Conservation (phyloP, 768 basidiomycete species). For the Tremella yokohamensis region DNA sequence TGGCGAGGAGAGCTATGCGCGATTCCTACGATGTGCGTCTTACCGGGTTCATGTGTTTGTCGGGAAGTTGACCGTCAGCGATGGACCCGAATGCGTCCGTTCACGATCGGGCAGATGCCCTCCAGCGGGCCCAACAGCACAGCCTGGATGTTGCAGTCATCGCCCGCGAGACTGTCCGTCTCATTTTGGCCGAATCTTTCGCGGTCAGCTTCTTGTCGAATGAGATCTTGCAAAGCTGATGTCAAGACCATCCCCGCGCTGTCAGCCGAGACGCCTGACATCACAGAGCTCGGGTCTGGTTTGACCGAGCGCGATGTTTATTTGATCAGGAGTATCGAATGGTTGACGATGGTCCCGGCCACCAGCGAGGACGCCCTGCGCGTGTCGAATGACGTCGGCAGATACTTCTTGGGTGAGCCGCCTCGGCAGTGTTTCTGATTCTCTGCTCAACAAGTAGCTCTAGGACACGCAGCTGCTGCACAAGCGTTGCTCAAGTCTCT, state of each 20-base stretch:
- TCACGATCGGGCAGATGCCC: slow-evolving; percentile 64
- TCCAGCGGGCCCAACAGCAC: slow-evolving; percentile 74
- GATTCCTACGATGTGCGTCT: slow-evolving; percentile 65
- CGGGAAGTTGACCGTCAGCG: slow-evolving; percentile 24
- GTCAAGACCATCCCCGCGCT: slow-evolving; percentile 38
- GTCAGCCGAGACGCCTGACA: slow-evolving; percentile 41
- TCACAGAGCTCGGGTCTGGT: slow-evolving; percentile 32
- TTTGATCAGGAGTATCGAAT: slow-evolving; percentile 83
- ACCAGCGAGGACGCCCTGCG: slow-evolving; percentile 76
- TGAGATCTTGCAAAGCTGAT: background rate
- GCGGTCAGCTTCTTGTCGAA: slow-evolving; percentile 35
- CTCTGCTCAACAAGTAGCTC: slow-evolving; percentile 54
- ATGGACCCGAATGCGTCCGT: slow-evolving; percentile 52
- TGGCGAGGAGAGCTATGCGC: slow-evolving; percentile 84
- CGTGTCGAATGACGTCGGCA: slow-evolving; percentile 80
- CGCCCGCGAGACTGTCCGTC: slow-evolving; percentile 72
- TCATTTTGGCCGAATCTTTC: slow-evolving; percentile 56
- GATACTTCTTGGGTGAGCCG: slow-evolving; percentile 81
- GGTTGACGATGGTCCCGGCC: slow-evolving; percentile 73
- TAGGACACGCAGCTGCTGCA: slow-evolving; percentile 71
- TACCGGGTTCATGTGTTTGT: background rate
- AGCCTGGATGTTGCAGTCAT: slow-evolving; percentile 78
- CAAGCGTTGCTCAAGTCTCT: slow-evolving; percentile 42
- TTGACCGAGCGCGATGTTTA: slow-evolving; percentile 50
- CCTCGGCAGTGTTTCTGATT: background rate